Conservation (phyloP, 441 rosid species). For the Corymbia calophylla region DNA sequence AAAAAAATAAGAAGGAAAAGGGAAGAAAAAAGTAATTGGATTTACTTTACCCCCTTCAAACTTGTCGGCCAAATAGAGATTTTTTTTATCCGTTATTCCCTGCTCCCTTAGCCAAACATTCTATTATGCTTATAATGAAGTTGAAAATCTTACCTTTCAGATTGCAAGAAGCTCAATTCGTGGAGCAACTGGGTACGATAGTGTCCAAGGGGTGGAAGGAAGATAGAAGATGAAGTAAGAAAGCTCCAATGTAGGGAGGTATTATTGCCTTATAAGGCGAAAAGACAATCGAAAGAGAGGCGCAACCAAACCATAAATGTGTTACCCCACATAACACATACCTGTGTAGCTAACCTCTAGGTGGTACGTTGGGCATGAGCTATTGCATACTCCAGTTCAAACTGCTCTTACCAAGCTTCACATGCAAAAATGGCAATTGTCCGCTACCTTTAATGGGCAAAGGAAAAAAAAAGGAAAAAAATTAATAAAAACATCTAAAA, state of each 20-base stretch:
- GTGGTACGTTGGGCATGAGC: too few species aligned
- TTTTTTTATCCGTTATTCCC: too few species aligned
- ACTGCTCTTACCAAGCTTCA: neutral
- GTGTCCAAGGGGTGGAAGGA: neutral
- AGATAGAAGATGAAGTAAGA: neutral
- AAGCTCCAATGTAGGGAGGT: neutral
- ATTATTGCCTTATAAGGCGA: neutral
- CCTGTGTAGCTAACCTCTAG: neutral
- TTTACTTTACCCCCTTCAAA: too few species aligned
- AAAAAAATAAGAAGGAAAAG: neutral
- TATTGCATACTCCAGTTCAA: neutral
- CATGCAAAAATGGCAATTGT: too few species aligned
- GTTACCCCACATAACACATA: neutral
- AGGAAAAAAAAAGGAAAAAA: too few species aligned
- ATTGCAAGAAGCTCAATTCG: neutral
- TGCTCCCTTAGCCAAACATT: neutral
- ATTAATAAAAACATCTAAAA: too few species aligned
- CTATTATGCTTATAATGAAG: neutral
- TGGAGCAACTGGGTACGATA: neutral
- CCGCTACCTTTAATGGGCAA: neutral
- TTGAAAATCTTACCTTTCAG: neutral
- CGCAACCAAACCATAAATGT: neutral
- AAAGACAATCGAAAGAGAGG: neutral
- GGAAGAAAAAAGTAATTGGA: too few species aligned
- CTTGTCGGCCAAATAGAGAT: too few species aligned